phyloP scores from a whole-genome alignment of 2,329 filamentous ascomycete species.

The Fusarium sp. region DNA sequence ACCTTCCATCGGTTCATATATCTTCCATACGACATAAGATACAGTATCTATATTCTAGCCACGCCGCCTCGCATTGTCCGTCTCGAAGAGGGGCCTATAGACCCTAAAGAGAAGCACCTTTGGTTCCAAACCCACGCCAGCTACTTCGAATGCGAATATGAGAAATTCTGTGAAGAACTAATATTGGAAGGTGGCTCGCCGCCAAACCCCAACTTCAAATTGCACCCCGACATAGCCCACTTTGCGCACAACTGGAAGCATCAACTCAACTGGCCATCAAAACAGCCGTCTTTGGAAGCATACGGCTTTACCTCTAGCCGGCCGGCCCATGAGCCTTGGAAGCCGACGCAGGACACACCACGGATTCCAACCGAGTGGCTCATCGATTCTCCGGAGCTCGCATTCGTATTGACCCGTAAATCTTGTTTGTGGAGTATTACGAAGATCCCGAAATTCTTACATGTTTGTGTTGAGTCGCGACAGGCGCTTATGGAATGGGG shows the following conservation, averaged over 20 bases:
- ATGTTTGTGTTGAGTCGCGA: conserved; percentile 5
- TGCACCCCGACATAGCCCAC: not conserved
- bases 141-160: not conserved
- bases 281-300: not conserved
- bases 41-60: not conserved
- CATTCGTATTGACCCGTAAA: not conserved
- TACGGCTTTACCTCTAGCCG: not conserved
- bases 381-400: not conserved
- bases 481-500: not conserved
- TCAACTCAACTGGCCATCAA: not conserved
- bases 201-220: not conserved
- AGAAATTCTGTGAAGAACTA: not conserved
- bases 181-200: too few relatives aligned
- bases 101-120: not conserved
- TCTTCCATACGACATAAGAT: not conserved
- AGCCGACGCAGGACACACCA: not conserved
- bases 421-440: not conserved
- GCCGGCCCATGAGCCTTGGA: not conserved
- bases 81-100: not conserved
- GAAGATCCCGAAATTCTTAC: not conserved
- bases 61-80: not conserved
- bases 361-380: not conserved
- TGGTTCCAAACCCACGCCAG: not conserved
- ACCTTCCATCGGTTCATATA: not conserved
- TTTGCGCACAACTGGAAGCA: not conserved